phyloP scores from a whole-genome alignment of 257 asterid genomes.

The Osmanthus fragrans region DNA sequence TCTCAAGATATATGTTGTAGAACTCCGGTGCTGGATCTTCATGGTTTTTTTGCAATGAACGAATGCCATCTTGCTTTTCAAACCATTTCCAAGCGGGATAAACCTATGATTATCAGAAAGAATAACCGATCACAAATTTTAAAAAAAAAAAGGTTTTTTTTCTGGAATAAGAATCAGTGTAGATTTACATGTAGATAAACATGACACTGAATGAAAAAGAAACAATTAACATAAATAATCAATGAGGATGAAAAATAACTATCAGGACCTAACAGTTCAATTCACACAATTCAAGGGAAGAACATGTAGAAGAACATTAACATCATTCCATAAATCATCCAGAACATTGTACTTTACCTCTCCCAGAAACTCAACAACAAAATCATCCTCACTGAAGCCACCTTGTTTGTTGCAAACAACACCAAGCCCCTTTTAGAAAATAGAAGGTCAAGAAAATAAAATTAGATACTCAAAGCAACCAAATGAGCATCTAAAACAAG shows the following conservation, averaged over 20 bases:
- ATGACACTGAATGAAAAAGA: not conserved
- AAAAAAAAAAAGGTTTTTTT: not conserved
- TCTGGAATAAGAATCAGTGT: slow-evolving; percentile 13
- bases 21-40: slow-evolving; percentile 98
- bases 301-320: not conserved
- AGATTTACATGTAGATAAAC: slow-evolving; percentile 10
- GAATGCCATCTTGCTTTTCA: slow-evolving; percentile 99
- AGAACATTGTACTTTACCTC: slow-evolving; percentile 59
- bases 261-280: not conserved
- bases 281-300: not conserved
- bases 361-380: slow-evolving; percentile 96
- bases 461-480: not conserved
- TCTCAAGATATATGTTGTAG: slow-evolving; percentile 93
- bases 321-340: not conserved
- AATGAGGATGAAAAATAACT: not conserved
- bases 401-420: slow-evolving; percentile 97
- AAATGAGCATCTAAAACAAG: slow-evolving; percentile 5
- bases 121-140: slow-evolving; percentile 17
- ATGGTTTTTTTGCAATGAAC: slow-evolving; percentile 85
- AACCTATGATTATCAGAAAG: slow-evolving; percentile 49
- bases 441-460: slow-evolving; percentile 24
- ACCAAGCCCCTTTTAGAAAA: slow-evolving; percentile 79
- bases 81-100: slow-evolving; percentile 99
- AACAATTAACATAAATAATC: not conserved
- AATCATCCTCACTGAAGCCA: slow-evolving; percentile 90